phyloP scores from a whole-genome alignment of 2,329 filamentous ascomycete genomes.

The Trichoderma guizhouense region DNA sequence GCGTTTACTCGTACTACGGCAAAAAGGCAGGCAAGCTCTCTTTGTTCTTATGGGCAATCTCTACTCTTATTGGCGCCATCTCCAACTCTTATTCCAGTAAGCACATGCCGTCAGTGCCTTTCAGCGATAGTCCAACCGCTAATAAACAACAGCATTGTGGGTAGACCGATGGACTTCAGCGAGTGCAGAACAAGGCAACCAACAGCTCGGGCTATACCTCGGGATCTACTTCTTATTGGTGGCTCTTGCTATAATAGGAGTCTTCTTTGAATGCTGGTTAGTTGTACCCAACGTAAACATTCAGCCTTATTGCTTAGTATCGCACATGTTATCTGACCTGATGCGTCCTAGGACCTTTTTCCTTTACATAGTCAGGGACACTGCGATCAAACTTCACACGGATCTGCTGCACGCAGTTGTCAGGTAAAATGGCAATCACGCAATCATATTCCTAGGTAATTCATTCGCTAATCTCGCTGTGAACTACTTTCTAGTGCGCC shows the following conservation, averaged over 20 bases:
- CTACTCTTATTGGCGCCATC: background rate
- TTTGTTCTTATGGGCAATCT: background rate
- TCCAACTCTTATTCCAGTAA: background rate
- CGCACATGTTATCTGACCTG: background rate
- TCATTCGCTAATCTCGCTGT: background rate
- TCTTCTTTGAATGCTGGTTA: background rate
- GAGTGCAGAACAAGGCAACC: background rate
- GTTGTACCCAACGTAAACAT: background rate
- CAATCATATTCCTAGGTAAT: background rate
- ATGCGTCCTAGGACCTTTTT: background rate
- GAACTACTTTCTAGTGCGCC: background rate
- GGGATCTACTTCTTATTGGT: background rate
- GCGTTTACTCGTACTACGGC: background rate
- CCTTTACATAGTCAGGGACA: background rate
- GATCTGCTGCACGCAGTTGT: background rate
- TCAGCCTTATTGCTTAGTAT: background rate
- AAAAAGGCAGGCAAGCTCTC: background rate
- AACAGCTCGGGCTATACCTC: background rate
- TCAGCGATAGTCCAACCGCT: background rate
- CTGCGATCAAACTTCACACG: background rate
- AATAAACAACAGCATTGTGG: background rate
- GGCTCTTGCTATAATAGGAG: background rate
- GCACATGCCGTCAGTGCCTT: background rate
- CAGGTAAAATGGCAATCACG: background rate
- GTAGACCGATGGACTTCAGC: background rate